Evolutionary conservation across 768 basidiomycete species (phyloP), one percentile per base, ranked within the genome.

Genomic region (Mycena indigotica): DNA sequence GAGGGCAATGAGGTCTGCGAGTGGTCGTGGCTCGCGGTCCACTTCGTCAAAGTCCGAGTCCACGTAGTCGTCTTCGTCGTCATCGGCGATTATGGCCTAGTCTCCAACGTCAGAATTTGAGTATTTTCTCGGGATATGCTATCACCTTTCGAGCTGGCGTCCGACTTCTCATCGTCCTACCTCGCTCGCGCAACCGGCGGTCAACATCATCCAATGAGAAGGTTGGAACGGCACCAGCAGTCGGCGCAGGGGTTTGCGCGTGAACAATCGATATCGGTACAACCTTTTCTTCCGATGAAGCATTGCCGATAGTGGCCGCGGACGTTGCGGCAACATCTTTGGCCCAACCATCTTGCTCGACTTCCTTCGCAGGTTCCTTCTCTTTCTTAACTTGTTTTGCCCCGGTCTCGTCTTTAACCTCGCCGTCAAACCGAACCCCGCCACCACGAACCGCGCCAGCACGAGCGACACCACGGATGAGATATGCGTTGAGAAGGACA

Each of bases 1-100:
- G 53, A 98, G 79, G 21, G 88, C 84, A 53, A 93, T 78, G 65
- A 89, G 89, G 61, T 94, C 91, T 32, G 88, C 86, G 8, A 95
- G 74, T 1, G 88, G 74, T 17, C 95, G 80, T 4, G 71, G 57
- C 38, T 48, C 46, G 21, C 46, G 46, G 5, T 24, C 46, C 12
- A 26, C 46, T 5, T 48, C 46, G 46, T 48, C 46, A 48, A 28
- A 48, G 25, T 48, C 46, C 12, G 24, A 28, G 10, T 48, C 46
- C 41, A 21, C 8, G 8, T 8, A 8, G 46, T 48, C 46, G 12
- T 48, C 21, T 23, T 48, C 46, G 12, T 48, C 46, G 5, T 48
- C 46, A 28, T 35, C 32, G 32, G 6, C 25, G 25, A 48, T 26
- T 6, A 13, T 13, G n/a, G 28, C 46, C 46, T 48, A 19, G 41